Base-by-base conservation (phyloP, 148 eudicot genomes). In the Drosera capensis region DNA sequence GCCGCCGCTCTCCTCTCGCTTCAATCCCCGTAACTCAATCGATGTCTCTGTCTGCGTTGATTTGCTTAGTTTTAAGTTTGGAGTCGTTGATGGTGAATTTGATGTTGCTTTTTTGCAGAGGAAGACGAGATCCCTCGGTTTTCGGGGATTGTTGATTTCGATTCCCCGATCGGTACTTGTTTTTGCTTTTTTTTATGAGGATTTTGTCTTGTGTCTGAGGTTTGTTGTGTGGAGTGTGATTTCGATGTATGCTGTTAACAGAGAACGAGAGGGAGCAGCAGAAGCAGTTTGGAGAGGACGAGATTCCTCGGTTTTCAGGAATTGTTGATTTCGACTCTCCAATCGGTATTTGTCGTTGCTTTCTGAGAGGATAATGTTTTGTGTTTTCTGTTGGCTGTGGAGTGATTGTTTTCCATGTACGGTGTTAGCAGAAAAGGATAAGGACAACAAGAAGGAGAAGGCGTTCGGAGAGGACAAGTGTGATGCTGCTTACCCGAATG, bases 91-190 rank as follows among this genome's bases (percentile, higher is more conserved):
- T 61, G 23, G 1, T 11, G 38, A 13, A 11, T 9, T 34, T 5
- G n/a, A 5, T 22, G 38, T 45, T 52, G 39, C 22, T 18, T 20
- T 48, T 36, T 35, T 1, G 43, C 29, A 7, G 60, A 31, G 7
- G 38, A 24, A 14, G 45, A 66, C 2, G 65, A 59, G 0, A 18
- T 51, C 16, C 68, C 85, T 23, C 16, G 22, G 20, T 73, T 69
- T 49, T 71, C 78, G 12, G 71, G 71, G 20, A 57, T 71, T 42
- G 63, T 40, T 21, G 76, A 71, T 53, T 71, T 67, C 19, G 79
- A 74, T 64, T 78, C 86, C 49, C 71, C 68, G 17, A 37, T 42
- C 8, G 68, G 70, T 71, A 11, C 30, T 24, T 18, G 25, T 18
- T 5, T 35, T 15, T 11, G 40, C 23, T 11, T 17, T 37, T 6